Base-by-base conservation (phyloP, 2,329 filamentous ascomycete species). In the Microcera coccophila region DNA sequence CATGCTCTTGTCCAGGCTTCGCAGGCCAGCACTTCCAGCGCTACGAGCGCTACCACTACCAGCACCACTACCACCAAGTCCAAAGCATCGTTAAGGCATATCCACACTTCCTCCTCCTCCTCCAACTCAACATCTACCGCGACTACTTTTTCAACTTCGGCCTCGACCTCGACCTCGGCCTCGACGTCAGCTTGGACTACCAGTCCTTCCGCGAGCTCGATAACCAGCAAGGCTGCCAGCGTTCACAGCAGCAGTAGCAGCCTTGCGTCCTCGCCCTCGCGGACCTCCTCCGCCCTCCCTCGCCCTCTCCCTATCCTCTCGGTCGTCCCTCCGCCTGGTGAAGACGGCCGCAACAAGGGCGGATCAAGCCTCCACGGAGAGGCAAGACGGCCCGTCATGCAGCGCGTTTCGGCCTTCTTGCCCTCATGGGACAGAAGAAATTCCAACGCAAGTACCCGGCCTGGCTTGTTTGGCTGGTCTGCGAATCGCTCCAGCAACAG, bases 341-440 rank as follows among this genome's bases (percentile, higher is more conserved):
- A 60, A 57, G 54, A 56, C 58, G 53, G 55, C 55, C 61, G 54
- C 56, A 55, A 61, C 63, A 55, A 59, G 63, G 62, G 9, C 4
- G 18, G 20, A 20, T 8, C 10, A 8, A 8, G 15, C 9, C 9
- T 11, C 9, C 31, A 33, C 31, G 16, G 16, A 18, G 15, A 62
- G 61, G 59, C 60, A 53, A 55, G 47, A 56, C 50, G 55, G 57
- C 56, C 58, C 58, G 56, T 50, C 50, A 71, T 71, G 68, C 68
- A 71, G 64, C 66, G 68, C 55, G 66, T 71, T 48, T 71, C 68
- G 47, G 57, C 63, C 44, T 67, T 71, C 47, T 62, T 71, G 45
- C 68, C 68, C 48, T 68, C 68, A n/a, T 70, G 68, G 68, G 68
- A 71, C 48, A 71, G 64, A 59, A 69, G 68, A 55, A 63, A 61